Percentiles rank a stretch among this genome's conserved stretches.
Evolutionary conservation across 2,329 filamentous ascomycete species (phyloP).

Genomic region (Sporothrix sp.): DNA sequence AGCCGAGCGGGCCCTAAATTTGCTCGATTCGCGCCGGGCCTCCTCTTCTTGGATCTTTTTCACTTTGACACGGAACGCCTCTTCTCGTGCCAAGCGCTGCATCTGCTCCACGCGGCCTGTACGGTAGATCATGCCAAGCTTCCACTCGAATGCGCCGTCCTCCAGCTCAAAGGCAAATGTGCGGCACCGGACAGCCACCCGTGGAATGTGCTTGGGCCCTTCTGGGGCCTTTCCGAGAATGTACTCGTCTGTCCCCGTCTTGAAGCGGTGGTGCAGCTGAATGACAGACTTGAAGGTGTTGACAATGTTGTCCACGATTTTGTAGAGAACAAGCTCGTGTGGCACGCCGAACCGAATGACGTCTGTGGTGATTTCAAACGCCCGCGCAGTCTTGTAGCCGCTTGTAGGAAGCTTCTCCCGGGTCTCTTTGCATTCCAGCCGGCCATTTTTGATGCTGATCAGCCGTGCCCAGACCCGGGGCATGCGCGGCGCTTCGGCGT

Average conservation of each 20-base stretch:
- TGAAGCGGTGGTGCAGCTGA: slow-evolving; percentile 89
- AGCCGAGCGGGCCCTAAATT: slow-evolving; percentile 46
- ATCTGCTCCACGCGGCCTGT: slow-evolving; percentile 81
- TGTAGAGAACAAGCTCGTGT: slow-evolving; percentile 81
- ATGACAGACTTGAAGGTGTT: slow-evolving; percentile 80
- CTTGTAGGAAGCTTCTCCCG: slow-evolving; percentile 52
- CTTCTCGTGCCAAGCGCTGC: slow-evolving; percentile 79
- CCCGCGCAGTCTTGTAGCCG: slow-evolving; percentile 59
- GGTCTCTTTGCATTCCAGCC: slow-evolving; percentile 70
- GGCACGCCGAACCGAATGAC: slow-evolving; percentile 82
- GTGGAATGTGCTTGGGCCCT: slow-evolving; percentile 76
- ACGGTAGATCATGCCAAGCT: slow-evolving; percentile 86
- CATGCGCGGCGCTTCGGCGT: slow-evolving; percentile 78
- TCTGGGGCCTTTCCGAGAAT: slow-evolving; percentile 78
- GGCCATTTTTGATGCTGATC: slow-evolving; percentile 69
- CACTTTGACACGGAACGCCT: slow-evolving; percentile 78
- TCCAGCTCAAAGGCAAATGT: slow-evolving; percentile 86
- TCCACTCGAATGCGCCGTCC: slow-evolving; percentile 96
- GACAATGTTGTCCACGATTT: slow-evolving; percentile 85
- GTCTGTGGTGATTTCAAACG: slow-evolving; percentile 75
- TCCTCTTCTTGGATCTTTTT: slow-evolving; percentile 73
- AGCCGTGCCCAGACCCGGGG: slow-evolving; percentile 77
- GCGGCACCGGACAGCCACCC: slow-evolving; percentile 70
- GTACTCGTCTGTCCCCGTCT: slow-evolving; percentile 78
- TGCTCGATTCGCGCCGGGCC: slow-evolving; percentile 41